These are phyloP conservation scores for Sphagnum magellanicum DNA, from an alignment of 228 moss, liverwort and hornwort genomes.

Conservation along the genomic window DNA sequence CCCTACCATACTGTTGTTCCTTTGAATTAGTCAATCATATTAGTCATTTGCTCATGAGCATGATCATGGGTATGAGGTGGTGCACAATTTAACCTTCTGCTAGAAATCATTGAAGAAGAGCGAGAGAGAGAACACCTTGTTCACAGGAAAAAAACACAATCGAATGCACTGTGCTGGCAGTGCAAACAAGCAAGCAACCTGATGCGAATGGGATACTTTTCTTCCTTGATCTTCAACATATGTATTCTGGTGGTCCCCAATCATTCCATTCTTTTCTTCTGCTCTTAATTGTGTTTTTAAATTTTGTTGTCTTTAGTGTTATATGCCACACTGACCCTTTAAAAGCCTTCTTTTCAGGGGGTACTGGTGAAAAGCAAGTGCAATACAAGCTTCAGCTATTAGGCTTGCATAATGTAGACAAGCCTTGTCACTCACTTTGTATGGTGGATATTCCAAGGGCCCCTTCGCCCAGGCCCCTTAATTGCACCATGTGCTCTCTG, in stretches of 20 bases:
- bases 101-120: no score
- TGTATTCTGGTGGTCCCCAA: slow-evolving; percentile 29
- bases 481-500: slow-evolving; percentile 39
- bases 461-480: slow-evolving; percentile 12
- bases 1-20: no score
- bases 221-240: slow-evolving; percentile 47
- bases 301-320: no score
- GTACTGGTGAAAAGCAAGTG: slow-evolving; percentile 55
- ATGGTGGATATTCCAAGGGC: slow-evolving; percentile 26
- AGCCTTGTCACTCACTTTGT: slow-evolving; percentile 71
- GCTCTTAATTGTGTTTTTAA: no score
- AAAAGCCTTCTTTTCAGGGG: no score
- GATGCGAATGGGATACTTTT: slow-evolving; percentile 28
- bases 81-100: no score
- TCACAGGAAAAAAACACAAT: slow-evolving; percentile 37
- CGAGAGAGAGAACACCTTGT: background rate
- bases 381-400: slow-evolving; percentile 59
- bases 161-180: slow-evolving; percentile 62
- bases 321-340: no score
- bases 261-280: background rate
- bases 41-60: no score
- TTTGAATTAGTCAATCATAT: no score
- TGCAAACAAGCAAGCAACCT: slow-evolving; percentile 28
- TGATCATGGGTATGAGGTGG: no score
- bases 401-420: slow-evolving; percentile 46